phyloP scores from a whole-genome alignment of 1,284 basidiomycete genomes.

The Heterobasidion parviporum region DNA sequence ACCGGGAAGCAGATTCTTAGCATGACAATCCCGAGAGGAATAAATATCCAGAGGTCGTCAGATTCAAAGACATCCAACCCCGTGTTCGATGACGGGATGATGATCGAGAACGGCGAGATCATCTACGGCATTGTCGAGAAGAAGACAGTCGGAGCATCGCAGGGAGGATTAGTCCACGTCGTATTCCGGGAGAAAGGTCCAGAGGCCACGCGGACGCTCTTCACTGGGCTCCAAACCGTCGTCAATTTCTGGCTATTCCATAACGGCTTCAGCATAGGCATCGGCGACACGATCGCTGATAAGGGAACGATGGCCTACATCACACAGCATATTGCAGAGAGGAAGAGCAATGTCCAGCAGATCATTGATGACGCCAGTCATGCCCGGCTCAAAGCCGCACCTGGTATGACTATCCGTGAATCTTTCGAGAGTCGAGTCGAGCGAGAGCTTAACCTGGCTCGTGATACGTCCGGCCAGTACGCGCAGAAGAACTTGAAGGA shows the following conservation, averaged over 20 bases:
- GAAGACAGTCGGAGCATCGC: slow-evolving; percentile 93
- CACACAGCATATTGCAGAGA: slow-evolving; percentile 74
- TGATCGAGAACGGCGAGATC: slow-evolving; percentile 97
- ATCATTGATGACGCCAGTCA: slow-evolving; percentile 77
- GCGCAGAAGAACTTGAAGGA: slow-evolving; percentile 96
- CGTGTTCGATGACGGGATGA: slow-evolving; percentile 87
- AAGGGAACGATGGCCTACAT: slow-evolving; percentile 83
- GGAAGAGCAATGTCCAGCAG: slow-evolving; percentile 68
- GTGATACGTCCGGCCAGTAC: slow-evolving; percentile 92
- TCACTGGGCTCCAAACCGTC: slow-evolving; percentile 90
- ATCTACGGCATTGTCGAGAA: slow-evolving; percentile 96
- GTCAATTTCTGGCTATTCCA: slow-evolving; percentile 99
- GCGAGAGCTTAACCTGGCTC: slow-evolving; percentile 88
- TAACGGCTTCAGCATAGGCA: slow-evolving; percentile 98
- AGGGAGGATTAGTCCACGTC: slow-evolving; percentile 93
- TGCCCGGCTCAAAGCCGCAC: slow-evolving; percentile 79
- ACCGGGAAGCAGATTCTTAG: slow-evolving; percentile 96
- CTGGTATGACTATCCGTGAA: slow-evolving; percentile 99
- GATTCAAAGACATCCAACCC: slow-evolving; percentile 80
- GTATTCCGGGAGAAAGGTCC: slow-evolving; percentile 98
- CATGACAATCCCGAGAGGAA: slow-evolving; percentile 90
- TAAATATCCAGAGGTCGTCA: slow-evolving; percentile 83
- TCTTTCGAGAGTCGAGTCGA: slow-evolving; percentile 95
- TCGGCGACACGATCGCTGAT: slow-evolving; percentile 97
- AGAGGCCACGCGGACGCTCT: slow-evolving; percentile 86